These are phyloP conservation scores for Chamaecyparis obtusa DNA, from an alignment of 75 land plant genomes.

Conservation along the genomic window DNA sequence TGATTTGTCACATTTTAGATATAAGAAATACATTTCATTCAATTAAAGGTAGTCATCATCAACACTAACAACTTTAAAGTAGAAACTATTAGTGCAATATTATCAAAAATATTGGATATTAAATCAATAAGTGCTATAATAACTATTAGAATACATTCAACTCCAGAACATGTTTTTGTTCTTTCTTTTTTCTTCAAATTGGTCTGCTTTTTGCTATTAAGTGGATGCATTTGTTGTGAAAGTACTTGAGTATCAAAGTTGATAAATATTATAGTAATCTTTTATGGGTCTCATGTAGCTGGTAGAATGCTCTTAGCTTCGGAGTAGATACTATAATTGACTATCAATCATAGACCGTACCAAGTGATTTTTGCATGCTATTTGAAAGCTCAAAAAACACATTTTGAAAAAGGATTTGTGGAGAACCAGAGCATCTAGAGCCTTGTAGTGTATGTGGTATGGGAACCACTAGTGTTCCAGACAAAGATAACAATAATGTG, in stretches of 20 bases:
- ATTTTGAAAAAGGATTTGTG: conserved; percentile 8
- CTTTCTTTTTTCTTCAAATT: neutral
- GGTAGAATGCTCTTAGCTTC: neutral
- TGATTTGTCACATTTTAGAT: too few relatives aligned
- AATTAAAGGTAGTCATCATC: too few relatives aligned
- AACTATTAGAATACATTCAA: too few relatives aligned
- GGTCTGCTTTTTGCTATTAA: neutral
- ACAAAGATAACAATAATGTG: neutral
- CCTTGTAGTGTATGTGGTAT: conserved; percentile 2
- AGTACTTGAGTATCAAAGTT: neutral
- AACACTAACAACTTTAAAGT: too few relatives aligned
- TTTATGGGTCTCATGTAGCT: neutral
- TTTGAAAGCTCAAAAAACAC: neutral
- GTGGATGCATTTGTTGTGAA: neutral
- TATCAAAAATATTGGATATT: too few relatives aligned
- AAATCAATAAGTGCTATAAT: too few relatives aligned
- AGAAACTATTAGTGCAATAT: too few relatives aligned
- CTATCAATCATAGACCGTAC: neutral
- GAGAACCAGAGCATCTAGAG: conserved; percentile 11
- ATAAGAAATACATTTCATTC: too few relatives aligned
- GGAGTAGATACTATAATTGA: neutral
- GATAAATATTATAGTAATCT: neutral
- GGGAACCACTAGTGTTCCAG: neutral
- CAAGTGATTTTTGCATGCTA: neutral
- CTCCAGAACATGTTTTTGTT: neutral